Base-by-base conservation (phyloP, 495 filamentous ascomycete genomes). In the Tirmania nivea region DNA sequence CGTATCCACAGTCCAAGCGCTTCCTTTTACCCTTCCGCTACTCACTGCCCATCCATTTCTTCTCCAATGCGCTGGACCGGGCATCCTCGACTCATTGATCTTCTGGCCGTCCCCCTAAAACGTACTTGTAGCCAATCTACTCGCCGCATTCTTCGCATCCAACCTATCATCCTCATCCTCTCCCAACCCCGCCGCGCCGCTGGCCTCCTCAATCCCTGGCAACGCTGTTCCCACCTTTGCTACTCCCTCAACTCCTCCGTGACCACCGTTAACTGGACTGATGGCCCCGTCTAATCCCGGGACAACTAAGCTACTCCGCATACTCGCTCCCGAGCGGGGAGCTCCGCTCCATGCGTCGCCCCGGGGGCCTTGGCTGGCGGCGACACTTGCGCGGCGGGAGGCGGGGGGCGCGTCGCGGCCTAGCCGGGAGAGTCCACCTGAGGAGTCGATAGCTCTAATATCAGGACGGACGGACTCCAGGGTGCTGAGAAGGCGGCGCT, bases 281-380 rank as follows among this genome's bases (percentile, higher is more conserved):
- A 71, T 72, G 1, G 73, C 73, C 8, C 69, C 68, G 35, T 64
- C 68, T 0, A 69, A 69, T 8, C 14, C 66, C 39, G 86, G 75
- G 60, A 78, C 80, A 8, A 14, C 39, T 60, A 80, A 85, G 57
- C 86, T 74, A 64, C 79, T 84, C 57, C 89, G 73, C 55, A 77
- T 79, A 51, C 84, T 65, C n/a, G 75, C 80, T 61, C 87, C 85
- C 36, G 75, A 73, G 57, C 87, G 75, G 56, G 90, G 77, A 17
- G 94, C 85, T 35, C 92, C 92, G 61, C 86, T 93, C 90, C 90
- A 97, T 9, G 92, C 83, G 65, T 97, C 90, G 6, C 92, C 90
- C 68, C 87, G 86, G 12, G 90, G 88, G 2, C 92, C 92, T 67
- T 97, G 90, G 60, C 81, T 87, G 7, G 82, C 80, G 3, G 81